Evolutionary conservation across 306 rosid genomes (phyloP), one percentile per base, ranked within the genome.

Genomic region (Prunus kanzakura): DNA sequence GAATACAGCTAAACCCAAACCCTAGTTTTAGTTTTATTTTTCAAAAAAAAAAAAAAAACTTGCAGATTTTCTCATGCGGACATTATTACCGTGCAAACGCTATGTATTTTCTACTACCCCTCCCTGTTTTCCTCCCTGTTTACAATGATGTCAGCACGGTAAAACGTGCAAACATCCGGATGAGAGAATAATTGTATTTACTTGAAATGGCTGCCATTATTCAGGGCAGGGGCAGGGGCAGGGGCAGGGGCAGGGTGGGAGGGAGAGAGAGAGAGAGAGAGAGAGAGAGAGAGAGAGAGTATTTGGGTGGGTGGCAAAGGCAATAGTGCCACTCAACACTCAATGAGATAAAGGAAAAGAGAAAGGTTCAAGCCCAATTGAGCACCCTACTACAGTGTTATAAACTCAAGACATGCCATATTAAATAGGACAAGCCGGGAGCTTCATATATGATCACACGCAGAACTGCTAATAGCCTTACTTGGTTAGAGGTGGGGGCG

Each of bases 401-500:
- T 20, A 25, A 27, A 5, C 45, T 69, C 35, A 1, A 69, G n/a
- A 46, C n/a, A 67, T 67, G 35, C 43, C 22, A 29, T 14, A 12
- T 66, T 16, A 70, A 13, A 69, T 15, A 25, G 67, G n/a, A 49
- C 3, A 51, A 50, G 16, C 14, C 6, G 9, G 51, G 20, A 65
- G 19, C 18, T 51, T 63, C 13, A 69, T 51, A 19, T 52, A 62
- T 11, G 57, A 15, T 72, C 64, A 71, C 13, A 72, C 38, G 11
- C 56, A 54, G 29, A 64, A 71, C 49, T 60, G 57, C 9, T n/a
- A 69, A 18, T 69, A 56, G 63, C 47, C 82, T 87, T 89, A 96
- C 98, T 89, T 91, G 84, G 88, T 87, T 75, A 81, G 86, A 70
- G 98, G 97, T 0, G 84, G 93, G 23, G 84, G 84, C 8, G 85